Base-by-base conservation (phyloP, 1,284 basidiomycete genomes). In the Puccinia polysora region DNA sequence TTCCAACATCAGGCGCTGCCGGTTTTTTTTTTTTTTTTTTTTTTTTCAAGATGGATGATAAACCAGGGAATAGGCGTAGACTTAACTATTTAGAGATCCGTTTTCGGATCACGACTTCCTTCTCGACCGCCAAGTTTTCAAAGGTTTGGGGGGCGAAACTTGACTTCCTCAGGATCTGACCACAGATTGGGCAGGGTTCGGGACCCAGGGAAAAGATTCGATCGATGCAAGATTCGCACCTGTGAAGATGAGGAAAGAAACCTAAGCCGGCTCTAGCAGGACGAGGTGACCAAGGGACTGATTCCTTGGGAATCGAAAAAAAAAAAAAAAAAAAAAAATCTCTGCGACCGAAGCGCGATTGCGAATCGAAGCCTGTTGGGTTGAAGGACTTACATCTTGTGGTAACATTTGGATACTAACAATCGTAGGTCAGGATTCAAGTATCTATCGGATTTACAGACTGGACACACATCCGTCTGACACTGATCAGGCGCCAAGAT, bases 181-280 rank as follows among this genome's bases (percentile, higher is more conserved):
- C 86, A 80, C 96, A 99, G 74, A 91, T 88, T 12, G 96, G 96
- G 84, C 96, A 98, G 6, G 92, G 91, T 14, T 92, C 94, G 0
- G 96, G 95, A 3, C 96, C 95, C 1, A 97, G 85, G 0, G 92
- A 94, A 80, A 96, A 99, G 56, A 98, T 81, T 7, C 94, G 86
- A 80, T 98, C 96, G 78, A 99, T 97, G 80, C 96, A 99, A 1
- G 89, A 91, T 82, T 96, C 93, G 81, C 93, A 97, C 89, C 91
- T 94, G 59, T 12, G 47, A 15, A 60, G 74, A 45, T 76, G n/a
- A 63, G 23, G 36, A 40, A 62, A 53, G n/a, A n/a, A n/a, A n/a
- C n/a, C n/a, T n/a, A n/a, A n/a, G n/a, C n/a, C n/a, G n/a, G n/a
- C n/a, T n/a, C n/a, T n/a, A n/a, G n/a, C n/a, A n/a, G n/a, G n/a